Evolutionary conservation across 2,329 filamentous ascomycete genomes (phyloP).

Genomic region (Lasiodiplodia hormozganensis): DNA sequence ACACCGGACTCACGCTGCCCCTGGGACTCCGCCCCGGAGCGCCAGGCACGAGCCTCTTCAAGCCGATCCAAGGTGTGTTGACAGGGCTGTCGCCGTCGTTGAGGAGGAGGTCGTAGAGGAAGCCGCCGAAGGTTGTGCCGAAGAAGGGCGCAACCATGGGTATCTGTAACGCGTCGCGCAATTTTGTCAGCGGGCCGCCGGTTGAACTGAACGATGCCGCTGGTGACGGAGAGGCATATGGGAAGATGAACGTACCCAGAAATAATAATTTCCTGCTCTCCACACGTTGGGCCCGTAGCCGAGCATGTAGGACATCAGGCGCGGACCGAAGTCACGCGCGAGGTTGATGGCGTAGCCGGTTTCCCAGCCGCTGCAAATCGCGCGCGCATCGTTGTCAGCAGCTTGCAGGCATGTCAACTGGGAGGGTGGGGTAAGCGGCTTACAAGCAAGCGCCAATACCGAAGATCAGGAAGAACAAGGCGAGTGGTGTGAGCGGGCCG

Average conservation of each 20-base stretch:
- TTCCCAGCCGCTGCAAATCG: slow-evolving; percentile 61
- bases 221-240: slow-evolving; percentile 19
- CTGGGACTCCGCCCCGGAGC: not conserved
- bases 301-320: slow-evolving; percentile 70
- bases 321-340: slow-evolving; percentile 73
- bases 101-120: slow-evolving; percentile 71
- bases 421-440: not conserved
- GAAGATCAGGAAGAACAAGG: slow-evolving; percentile 71
- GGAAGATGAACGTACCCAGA: slow-evolving; percentile 54
- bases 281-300: slow-evolving; percentile 71
- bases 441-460: slow-evolving; percentile 70
- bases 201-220: not conserved
- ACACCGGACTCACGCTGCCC: not conserved
- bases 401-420: not conserved
- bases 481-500: slow-evolving; percentile 59
- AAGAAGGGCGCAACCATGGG: slow-evolving; percentile 72
- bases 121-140: slow-evolving; percentile 67
- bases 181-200: not conserved
- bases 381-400: not conserved
- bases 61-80: slow-evolving; percentile 66
- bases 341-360: slow-evolving; percentile 69
- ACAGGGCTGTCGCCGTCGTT: slow-evolving; percentile 68
- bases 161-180: slow-evolving; percentile 41
- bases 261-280: slow-evolving; percentile 69
- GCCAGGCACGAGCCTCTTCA: slow-evolving; percentile 44